Evolutionary conservation across 164 flowering plant genomes (phyloP).

Genomic region (Buxus sempervirens): DNA sequence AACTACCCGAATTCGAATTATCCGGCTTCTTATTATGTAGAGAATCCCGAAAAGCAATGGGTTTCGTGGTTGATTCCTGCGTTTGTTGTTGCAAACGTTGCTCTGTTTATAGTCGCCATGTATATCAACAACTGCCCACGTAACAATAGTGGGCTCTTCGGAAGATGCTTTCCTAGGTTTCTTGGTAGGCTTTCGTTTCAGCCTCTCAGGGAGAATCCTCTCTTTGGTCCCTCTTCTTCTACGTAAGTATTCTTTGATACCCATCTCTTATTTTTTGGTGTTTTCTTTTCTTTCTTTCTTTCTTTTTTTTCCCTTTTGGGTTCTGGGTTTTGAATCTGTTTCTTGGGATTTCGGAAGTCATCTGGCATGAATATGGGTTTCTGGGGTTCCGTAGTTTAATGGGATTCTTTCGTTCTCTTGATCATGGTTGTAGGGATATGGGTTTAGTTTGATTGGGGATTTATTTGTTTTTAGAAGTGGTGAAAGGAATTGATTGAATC

Average conservation of each 20-base stretch:
- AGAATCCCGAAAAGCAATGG: conserved; percentile 50
- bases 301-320: conserved; percentile 3
- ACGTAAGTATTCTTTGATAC: conserved; percentile 40
- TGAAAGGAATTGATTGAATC: too few species aligned
- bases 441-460: not conserved
- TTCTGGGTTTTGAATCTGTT: not conserved
- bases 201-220: conserved; percentile 70
- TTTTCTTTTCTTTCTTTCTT: too few species aligned
- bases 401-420: not conserved
- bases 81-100: conserved; percentile 64
- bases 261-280: not conserved
- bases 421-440: not conserved
- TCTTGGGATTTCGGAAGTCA: not conserved
- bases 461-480: not conserved
- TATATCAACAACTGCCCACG: conserved; percentile 71
- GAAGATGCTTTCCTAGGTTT: conserved; percentile 57
- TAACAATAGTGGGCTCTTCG: conserved; percentile 14
- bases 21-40: conserved; percentile 21
- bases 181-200: conserved; percentile 76
- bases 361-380: not conserved
- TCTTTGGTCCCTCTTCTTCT: conserved; percentile 74
- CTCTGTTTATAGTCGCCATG: conserved; percentile 60
- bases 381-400: not conserved
- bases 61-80: conserved; percentile 72
- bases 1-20: conserved; percentile 9